phyloP scores from a whole-genome alignment of 139 green algal species.

The Ettlia oleoabundans region DNA sequence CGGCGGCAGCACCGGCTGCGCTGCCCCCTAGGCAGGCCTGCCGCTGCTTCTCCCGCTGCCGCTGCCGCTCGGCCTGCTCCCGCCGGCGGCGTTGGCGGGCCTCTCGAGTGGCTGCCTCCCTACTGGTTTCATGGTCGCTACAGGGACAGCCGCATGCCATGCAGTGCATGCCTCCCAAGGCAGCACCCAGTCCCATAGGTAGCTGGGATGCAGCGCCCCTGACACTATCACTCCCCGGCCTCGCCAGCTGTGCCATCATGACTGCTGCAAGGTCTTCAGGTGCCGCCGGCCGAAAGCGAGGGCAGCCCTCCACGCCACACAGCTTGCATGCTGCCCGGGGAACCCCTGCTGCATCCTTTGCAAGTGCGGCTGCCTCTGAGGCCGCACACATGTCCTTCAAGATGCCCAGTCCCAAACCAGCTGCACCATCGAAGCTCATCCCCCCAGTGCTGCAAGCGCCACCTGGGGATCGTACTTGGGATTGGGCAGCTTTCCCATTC shows the following conservation, averaged over 20 bases:
- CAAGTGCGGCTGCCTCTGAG: neutral
- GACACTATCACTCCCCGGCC: no score
- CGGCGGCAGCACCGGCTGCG: neutral
- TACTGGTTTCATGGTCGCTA: conserved; percentile 5
- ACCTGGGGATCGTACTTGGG: neutral
- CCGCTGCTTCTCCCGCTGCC: neutral
- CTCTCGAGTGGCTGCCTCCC: neutral
- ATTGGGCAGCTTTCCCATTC: neutral
- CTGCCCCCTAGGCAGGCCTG: neutral
- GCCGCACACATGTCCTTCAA: conserved; percentile 6
- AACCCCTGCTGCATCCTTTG: neutral
- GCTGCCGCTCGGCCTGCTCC: neutral
- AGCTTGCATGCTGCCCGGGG: conserved; percentile 21
- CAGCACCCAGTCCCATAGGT: neutral
- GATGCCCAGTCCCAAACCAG: conserved; percentile 1
- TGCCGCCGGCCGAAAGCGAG: conserved; percentile 2
- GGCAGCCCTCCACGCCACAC: neutral
- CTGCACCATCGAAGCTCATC: no score
- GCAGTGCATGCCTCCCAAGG: neutral
- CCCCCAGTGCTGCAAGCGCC: neutral
- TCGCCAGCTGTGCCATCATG: neutral
- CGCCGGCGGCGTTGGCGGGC: neutral
- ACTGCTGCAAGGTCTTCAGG: neutral
- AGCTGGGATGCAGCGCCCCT: no score
- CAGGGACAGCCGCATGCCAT: conserved; percentile 15